Evolutionary conservation across 129 eudicot genomes (phyloP), one percentile per base, ranked within the genome.

Genomic region (Calendula officinalis): DNA sequence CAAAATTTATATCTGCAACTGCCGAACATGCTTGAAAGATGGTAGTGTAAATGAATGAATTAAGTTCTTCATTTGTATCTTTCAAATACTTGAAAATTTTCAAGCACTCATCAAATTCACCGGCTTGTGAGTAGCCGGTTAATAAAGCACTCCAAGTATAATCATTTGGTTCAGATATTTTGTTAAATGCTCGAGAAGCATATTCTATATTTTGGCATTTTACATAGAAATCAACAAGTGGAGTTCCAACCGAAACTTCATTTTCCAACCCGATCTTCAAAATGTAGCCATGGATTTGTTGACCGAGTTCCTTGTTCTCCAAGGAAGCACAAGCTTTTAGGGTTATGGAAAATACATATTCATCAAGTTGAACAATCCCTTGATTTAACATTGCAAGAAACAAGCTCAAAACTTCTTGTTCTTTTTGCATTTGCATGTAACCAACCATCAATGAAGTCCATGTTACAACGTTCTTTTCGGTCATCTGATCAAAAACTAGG

Each of bases 201-300:
- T 70, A 63, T 49, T 81, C 82, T 34, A 76, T 44, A 43, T 32
- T 62, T 8, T 80, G 65, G 60, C 72, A 71, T 42, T 84, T 81
- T 32, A 69, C 69, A 51, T 84, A 84, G 72, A 81, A 78, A 69
- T 81, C 84, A 32, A 84, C 77, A 49, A 84, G 74, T 4, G 84
- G 74, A 61, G 77, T 81, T 10, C 80, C 82, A 43, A 77, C 82
- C n/a, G 80, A 68, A 9, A 70, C 80, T 30, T 64, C 47, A 17
- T 39, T 16, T 49, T 71, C 74, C 63, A 72, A 35, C 67, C 82
- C 82, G n/a, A 43, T 77, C 48, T 81, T 81, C 53, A 73, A 52
- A 4, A 73, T 27, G 32, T 69, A 69, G 14, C 71, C 80, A 73
- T 77, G 86, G 59, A 77, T 27, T 41, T 64, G 80, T 30, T 33